Conservation (phyloP, 306 rosid species). For the Luffa aegyptiaca region DNA sequence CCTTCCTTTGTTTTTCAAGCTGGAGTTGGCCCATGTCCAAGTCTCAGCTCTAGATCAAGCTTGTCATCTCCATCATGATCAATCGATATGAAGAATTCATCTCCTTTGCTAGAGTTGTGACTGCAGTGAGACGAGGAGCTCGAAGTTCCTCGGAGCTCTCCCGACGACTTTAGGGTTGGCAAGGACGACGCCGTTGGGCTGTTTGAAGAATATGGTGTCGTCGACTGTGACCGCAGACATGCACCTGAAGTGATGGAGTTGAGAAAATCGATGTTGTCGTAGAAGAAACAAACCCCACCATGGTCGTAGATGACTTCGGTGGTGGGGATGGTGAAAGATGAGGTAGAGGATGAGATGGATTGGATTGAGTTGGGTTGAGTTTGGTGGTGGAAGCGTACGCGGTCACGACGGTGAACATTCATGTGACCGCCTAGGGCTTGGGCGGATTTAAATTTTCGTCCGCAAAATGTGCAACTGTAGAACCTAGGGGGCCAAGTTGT, state of each 20-base stretch:
- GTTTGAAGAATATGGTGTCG: constrained; percentile 34
- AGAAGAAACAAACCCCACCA: constrained; percentile 46
- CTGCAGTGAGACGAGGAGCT: neutral
- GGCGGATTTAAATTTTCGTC: constrained; percentile 79
- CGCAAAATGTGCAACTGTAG: constrained; percentile 72
- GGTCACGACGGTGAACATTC: constrained; percentile 99
- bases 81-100: neutral
- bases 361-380: constrained; percentile 18
- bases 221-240: constrained; percentile 29
- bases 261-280: neutral
- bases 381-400: constrained; percentile 75
- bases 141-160: neutral
- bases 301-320: constrained; percentile 32
- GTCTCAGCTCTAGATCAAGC: constrained; percentile 85
- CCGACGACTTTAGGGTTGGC: constrained; percentile 17
- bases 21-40: constrained; percentile 45
- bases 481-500: constrained; percentile 95
- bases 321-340: constrained; percentile 34
- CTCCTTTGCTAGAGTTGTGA: constrained; percentile 5
- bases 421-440: constrained; percentile 98
- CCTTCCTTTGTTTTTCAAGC: neutral
- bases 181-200: constrained; percentile 15
- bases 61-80: constrained; percentile 28
- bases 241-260: neutral
- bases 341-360: neutral